Conservation (phyloP, 495 filamentous ascomycete genomes). For the Xylaria curta region DNA sequence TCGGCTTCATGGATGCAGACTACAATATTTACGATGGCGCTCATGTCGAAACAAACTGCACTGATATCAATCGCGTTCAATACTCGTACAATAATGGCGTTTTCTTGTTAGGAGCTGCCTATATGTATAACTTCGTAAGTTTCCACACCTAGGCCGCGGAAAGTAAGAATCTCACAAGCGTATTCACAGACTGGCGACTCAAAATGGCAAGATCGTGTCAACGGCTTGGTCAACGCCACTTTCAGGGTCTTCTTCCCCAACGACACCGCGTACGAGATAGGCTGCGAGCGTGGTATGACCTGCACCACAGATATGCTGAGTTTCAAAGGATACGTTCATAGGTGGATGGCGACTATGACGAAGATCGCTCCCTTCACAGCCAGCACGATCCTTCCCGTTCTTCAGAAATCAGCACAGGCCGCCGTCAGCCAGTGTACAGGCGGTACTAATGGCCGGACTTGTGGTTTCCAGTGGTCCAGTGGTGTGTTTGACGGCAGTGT, state of each 20-base stretch:
- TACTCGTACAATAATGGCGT: constrained; percentile 81
- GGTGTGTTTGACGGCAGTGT: constrained; percentile 58
- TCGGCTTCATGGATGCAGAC: constrained; percentile 66
- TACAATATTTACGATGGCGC: constrained; percentile 76
- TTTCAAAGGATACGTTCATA: constrained; percentile 82
- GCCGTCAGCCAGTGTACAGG: constrained; percentile 74
- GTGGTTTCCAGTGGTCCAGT: constrained; percentile 73
- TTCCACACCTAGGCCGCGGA: background rate
- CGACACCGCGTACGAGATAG: constrained; percentile 69
- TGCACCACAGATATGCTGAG: constrained; percentile 78
- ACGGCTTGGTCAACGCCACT: constrained; percentile 63
- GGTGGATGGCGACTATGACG: constrained; percentile 77
- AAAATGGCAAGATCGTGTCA: constrained; percentile 67
- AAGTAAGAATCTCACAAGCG: background rate
- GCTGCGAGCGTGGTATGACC: constrained; percentile 66
- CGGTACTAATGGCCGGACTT: constrained; percentile 57
- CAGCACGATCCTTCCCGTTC: constrained; percentile 62
- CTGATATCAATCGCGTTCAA: constrained; percentile 63
- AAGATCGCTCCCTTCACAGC: constrained; percentile 72
- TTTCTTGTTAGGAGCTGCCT: constrained; percentile 73
- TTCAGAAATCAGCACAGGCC: constrained; percentile 66
- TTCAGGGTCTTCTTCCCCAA: constrained; percentile 63
- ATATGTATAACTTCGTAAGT: constrained; percentile 76
- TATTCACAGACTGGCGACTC: constrained; percentile 33
- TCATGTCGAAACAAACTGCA: constrained; percentile 67